A percentile compares a stretch with the other conserved stretches of the same genome.
Conservation (phyloP, 176 grass and related monocot species). For the Raddia distichophylla region DNA sequence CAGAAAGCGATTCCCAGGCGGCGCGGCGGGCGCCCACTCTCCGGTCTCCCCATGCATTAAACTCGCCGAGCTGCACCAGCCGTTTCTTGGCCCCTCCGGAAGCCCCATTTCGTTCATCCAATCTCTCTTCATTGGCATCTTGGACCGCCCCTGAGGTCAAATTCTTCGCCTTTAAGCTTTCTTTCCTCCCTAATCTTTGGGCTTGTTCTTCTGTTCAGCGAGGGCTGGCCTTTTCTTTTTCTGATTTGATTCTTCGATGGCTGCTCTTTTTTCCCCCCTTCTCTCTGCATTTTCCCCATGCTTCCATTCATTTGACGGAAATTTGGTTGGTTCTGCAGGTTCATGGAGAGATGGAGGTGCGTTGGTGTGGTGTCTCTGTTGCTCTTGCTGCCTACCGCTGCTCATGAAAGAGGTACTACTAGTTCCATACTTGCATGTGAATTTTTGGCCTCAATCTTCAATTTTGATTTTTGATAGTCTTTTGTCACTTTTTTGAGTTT, state of each 20-base stretch:
- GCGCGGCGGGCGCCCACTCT: neutral
- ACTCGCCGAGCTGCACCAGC: constrained; percentile 5
- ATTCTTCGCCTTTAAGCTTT: neutral
- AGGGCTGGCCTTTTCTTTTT: neutral
- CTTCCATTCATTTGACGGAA: neutral
- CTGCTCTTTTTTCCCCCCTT: neutral
- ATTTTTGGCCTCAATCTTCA: neutral
- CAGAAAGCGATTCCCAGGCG: constrained; percentile 12
- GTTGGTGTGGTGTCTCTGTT: neutral
- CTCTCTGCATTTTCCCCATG: constrained; percentile 28
- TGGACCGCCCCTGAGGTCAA: constrained; percentile 17
- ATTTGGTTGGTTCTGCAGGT: constrained; percentile 24
- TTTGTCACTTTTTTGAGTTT: neutral
- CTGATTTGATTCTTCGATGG: constrained; percentile 6
- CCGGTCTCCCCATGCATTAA: constrained; percentile 1
- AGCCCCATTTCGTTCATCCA: neutral
- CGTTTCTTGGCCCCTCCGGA: neutral
- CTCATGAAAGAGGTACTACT: constrained; percentile 29
- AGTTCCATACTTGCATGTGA: neutral
- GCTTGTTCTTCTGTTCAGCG: neutral
- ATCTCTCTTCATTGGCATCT: neutral
- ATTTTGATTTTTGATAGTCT: neutral
- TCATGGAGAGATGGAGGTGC: constrained; percentile 44
- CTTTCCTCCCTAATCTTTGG: neutral
- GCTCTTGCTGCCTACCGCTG: constrained; percentile 33